A percentile compares a stretch with the other conserved stretches of the same genome.
Evolutionary conservation across 2,329 filamentous ascomycete species (phyloP).

Genomic region (Hypoxylon sp.): DNA sequence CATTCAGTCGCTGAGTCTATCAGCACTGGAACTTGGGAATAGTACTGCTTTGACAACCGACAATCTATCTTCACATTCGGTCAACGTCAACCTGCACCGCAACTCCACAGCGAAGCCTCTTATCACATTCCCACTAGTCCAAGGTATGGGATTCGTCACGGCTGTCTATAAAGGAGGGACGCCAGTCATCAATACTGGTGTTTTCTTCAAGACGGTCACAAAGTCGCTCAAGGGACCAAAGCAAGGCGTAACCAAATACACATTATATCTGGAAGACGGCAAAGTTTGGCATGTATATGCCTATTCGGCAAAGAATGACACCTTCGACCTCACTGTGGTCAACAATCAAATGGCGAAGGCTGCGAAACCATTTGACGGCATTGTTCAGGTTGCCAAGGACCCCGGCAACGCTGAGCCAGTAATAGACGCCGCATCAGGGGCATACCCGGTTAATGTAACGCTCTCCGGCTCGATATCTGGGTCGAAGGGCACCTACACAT

Average conservation of each 20-base stretch:
- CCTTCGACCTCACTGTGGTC: slow-evolving; percentile 75
- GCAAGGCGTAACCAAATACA: slow-evolving; percentile 80
- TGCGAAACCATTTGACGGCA: slow-evolving; percentile 77
- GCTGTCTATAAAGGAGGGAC: slow-evolving; percentile 78
- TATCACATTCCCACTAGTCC: slow-evolving; percentile 84
- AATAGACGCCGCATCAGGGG: slow-evolving; percentile 81
- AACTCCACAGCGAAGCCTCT: slow-evolving; percentile 66
- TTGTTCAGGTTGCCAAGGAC: slow-evolving; percentile 86
- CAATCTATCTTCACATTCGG: slow-evolving; percentile 69
- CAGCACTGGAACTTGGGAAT: slow-evolving; percentile 77
- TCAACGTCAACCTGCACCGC: slow-evolving; percentile 75
- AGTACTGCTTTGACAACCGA: slow-evolving; percentile 69
- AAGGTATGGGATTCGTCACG: slow-evolving; percentile 91
- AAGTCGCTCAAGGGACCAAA: slow-evolving; percentile 69
- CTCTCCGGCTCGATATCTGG: slow-evolving; percentile 74
- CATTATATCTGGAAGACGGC: slow-evolving; percentile 77
- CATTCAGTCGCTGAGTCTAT: slow-evolving; percentile 84
- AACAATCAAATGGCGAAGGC: slow-evolving; percentile 76
- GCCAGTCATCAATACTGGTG: slow-evolving; percentile 79
- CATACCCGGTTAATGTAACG: slow-evolving; percentile 75
- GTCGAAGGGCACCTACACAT: slow-evolving; percentile 75
- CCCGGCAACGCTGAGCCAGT: slow-evolving; percentile 73
- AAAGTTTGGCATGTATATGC: slow-evolving; percentile 86
- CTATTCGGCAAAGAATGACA: slow-evolving; percentile 68
- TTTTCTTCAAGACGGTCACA: slow-evolving; percentile 79